Evolutionary conservation across 345 rosid genomes (phyloP), one percentile per base, ranked within the genome.

Genomic region (Eucalyptus albens): DNA sequence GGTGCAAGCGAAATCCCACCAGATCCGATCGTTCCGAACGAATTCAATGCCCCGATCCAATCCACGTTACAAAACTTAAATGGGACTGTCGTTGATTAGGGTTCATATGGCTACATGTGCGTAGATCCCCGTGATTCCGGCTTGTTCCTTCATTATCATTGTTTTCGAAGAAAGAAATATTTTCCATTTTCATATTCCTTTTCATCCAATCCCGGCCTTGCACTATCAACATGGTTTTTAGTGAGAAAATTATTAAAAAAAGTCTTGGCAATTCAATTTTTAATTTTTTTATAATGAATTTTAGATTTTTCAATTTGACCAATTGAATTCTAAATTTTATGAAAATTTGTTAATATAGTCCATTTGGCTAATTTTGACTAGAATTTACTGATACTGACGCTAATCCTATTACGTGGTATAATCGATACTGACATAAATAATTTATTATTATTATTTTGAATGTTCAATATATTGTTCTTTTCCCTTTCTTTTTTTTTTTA

Each of bases 361-460:
- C 0, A 53, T 53, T 8, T 21, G 5, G 5, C 59, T 53, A 53
- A 21, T 56, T 56, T 56, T 56, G 2, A 56, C 6, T 56, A 24
- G 29, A 56, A 56, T 56, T 24, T 19, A 0, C 6, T 4, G 0
- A 56, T 11, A 0, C 0, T 0, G 6, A 56, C 0, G 6, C 3
- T 9, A 1, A 22, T 9, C 13, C 3, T 24, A 4, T 56, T 56
- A 56, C 14, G 1, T 9, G 3, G 29, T 26, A 56, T 5, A 24
- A 24, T 22, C 1, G 21, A 56, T 4, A 21, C 3, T 2, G 0
- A 56, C 29, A 4, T 56, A 3, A 56, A 26, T 11, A 22, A 56
- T 26, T 56, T 56, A 9, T 10, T 56, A 24, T 4, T 53, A 4
- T 56, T 56, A 7, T 53, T 56, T 22, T 24, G 6, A 56, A 22